Percentiles rank a stretch among this genome's conserved stretches.
These are phyloP conservation scores for Salix caprea DNA, from an alignment of 345 rosid species.

Conservation along the genomic window DNA sequence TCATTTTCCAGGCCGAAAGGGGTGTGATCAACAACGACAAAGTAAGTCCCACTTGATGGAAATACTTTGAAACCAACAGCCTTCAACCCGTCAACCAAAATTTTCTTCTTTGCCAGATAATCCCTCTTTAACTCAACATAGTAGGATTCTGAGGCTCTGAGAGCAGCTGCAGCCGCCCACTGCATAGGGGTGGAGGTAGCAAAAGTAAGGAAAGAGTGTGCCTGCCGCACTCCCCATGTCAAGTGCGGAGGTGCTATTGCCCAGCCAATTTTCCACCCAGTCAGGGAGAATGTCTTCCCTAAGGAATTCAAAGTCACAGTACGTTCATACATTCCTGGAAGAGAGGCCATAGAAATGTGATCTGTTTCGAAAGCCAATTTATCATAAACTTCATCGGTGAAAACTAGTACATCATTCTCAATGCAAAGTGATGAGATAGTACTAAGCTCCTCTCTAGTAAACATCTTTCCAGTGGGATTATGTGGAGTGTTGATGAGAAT, in stretches of 20 bases:
- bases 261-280: conserved; percentile 99
- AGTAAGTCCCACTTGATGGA: conserved; percentile 93
- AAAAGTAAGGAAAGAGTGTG: conserved; percentile 85
- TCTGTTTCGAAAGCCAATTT: conserved; percentile 89
- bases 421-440: conserved; percentile 71
- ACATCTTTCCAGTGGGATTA: conserved; percentile 96
- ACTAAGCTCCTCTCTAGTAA: conserved; percentile 65
- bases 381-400: conserved; percentile 87
- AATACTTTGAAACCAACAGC: conserved; percentile 83
- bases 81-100: conserved; percentile 74
- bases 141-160: conserved; percentile 75
- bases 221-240: conserved; percentile 89
- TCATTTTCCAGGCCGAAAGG: conserved; percentile 77
- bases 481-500: conserved; percentile 86
- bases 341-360: conserved; percentile 86
- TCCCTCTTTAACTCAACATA: conserved; percentile 70
- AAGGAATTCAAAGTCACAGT: conserved; percentile 88
- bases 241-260: conserved; percentile 85
- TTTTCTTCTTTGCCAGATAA: conserved; percentile 69
- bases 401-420: conserved; percentile 79
- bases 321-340: conserved; percentile 88
- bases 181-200: conserved; percentile 86
- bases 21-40: conserved; percentile 84
- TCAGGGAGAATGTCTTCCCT: conserved; percentile 90
- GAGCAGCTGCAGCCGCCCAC: conserved; percentile 66